Evolutionary conservation across 2,329 filamentous ascomycete species (phyloP).

Genomic region (Madurella fahalii): DNA sequence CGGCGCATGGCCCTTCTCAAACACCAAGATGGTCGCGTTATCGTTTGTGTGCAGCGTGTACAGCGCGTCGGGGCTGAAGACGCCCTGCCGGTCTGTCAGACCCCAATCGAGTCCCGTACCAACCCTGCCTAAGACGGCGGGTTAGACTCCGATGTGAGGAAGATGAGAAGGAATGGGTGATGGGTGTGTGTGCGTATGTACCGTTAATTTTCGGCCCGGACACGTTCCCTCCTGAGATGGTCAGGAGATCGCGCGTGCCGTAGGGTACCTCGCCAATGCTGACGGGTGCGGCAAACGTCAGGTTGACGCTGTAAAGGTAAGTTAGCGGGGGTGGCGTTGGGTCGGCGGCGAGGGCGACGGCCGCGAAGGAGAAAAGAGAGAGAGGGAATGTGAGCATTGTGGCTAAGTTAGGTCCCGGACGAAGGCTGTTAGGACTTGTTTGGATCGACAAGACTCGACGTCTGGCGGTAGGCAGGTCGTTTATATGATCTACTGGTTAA

Average conservation of each 20-base stretch:
- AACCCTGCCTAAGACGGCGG: slow-evolving; percentile 15
- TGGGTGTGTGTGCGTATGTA: slow-evolving; percentile 4
- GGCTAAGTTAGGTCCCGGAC: not conserved
- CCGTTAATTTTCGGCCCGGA: slow-evolving; percentile 33
- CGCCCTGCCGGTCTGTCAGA: slow-evolving; percentile 33
- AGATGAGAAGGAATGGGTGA: not conserved
- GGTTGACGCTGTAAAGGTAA: slow-evolving; percentile 30
- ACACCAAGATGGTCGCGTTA: slow-evolving; percentile 36
- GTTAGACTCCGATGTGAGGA: not conserved
- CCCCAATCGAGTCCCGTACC: slow-evolving; percentile 36
- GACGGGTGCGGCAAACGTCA: slow-evolving; percentile 21
- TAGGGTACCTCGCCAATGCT: slow-evolving; percentile 25
- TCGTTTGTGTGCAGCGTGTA: slow-evolving; percentile 38
- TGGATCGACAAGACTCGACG: not conserved
- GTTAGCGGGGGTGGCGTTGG: slow-evolving; percentile 23
- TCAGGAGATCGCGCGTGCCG: slow-evolving; percentile 29
- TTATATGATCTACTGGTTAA: no score
- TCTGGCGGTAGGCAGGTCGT: not conserved
- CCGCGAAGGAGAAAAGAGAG: slow-evolving; percentile 10
- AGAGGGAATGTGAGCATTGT: slow-evolving; percentile 7
- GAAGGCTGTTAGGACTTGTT: not conserved
- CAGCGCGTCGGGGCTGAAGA: slow-evolving; percentile 37
- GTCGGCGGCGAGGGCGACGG: slow-evolving; percentile 3
- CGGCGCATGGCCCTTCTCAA: slow-evolving; percentile 35
- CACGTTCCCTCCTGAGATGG: slow-evolving; percentile 36